Evolutionary conservation across 179 eudicot genomes (phyloP).

Genomic region (Nepenthes alata): DNA sequence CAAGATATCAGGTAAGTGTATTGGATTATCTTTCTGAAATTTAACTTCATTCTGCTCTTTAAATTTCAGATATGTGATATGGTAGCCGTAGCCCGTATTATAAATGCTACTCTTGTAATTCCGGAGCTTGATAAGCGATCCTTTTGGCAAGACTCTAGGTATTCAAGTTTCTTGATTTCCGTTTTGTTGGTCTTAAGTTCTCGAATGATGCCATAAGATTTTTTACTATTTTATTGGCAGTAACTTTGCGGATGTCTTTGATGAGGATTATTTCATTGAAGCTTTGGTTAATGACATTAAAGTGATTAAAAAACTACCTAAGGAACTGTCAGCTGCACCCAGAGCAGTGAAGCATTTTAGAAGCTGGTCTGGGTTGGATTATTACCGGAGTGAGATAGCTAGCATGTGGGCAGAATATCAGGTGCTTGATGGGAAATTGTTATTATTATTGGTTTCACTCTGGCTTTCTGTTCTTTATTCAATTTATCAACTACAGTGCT

Average conservation of each 20-base stretch:
- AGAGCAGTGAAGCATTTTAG: slow-evolving; percentile 74
- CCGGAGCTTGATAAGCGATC: slow-evolving; percentile 96
- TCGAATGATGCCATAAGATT: slow-evolving; percentile 1
- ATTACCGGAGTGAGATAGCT: slow-evolving; percentile 75
- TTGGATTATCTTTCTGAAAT: not conserved
- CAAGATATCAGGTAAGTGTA: not conserved
- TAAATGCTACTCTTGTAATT: slow-evolving; percentile 89
- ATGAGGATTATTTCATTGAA: slow-evolving; percentile 67
- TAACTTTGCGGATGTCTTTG: slow-evolving; percentile 88
- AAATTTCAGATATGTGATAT: slow-evolving; percentile 85
- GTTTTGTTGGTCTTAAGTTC: not conserved
- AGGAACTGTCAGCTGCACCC: slow-evolving; percentile 48
- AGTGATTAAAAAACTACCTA: slow-evolving; percentile 54
- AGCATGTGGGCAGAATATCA: slow-evolving; percentile 62
- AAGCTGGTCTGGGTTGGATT: slow-evolving; percentile 88
- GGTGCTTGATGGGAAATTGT: slow-evolving; percentile 22
- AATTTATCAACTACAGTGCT: not conserved
- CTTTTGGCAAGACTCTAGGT: slow-evolving; percentile 96
- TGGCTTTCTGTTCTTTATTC: slow-evolving; percentile 4
- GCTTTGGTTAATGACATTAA: slow-evolving; percentile 70
- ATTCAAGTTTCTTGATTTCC: slow-evolving; percentile 8
- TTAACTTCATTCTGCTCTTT: not conserved
- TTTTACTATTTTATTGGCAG: slow-evolving; percentile 33
- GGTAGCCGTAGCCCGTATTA: slow-evolving; percentile 91
- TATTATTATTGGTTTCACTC: slow-evolving; percentile 3